phyloP scores from a whole-genome alignment of 1,284 basidiomycete species.

The Heterobasidion occidentale region DNA sequence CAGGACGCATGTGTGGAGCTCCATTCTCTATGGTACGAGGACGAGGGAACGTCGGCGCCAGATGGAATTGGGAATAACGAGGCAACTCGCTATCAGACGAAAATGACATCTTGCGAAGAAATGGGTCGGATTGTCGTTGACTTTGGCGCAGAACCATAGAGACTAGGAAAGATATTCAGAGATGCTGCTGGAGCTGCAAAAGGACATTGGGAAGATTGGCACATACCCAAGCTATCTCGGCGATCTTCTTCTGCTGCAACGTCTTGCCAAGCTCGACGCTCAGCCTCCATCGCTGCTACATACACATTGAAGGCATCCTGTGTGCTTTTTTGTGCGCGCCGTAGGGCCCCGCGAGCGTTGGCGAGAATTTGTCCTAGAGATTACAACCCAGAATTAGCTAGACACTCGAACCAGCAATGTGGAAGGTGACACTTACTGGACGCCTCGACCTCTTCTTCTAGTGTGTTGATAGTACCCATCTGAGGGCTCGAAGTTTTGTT shows the following conservation, averaged over 20 bases:
- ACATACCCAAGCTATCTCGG: slow-evolving; percentile 60
- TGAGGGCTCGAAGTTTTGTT: slow-evolving; percentile 8
- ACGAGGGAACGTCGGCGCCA: slow-evolving; percentile 3
- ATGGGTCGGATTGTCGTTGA: not conserved
- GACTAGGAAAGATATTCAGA: not conserved
- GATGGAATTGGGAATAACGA: slow-evolving; percentile 5
- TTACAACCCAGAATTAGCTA: no score
- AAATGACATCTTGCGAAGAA: slow-evolving; percentile 2
- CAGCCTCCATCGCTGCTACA: slow-evolving; percentile 57
- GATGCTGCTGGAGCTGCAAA: not conserved
- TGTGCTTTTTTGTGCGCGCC: slow-evolving; percentile 58
- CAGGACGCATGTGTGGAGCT: slow-evolving; percentile 8
- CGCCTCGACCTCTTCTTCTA: slow-evolving; percentile 12
- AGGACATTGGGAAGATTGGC: not conserved
- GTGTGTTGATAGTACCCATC: slow-evolving; percentile 7
- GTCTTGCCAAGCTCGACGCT: slow-evolving; percentile 56
- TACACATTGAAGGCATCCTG: slow-evolving; percentile 67
- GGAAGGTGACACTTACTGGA: slow-evolving; percentile 5
- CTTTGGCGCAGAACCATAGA: slow-evolving; percentile 7
- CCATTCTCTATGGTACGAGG: slow-evolving; percentile 2
- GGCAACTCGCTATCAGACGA: slow-evolving; percentile 2
- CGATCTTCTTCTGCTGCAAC: slow-evolving; percentile 58
- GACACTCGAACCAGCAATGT: not conserved
- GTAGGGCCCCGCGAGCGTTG: slow-evolving; percentile 29
- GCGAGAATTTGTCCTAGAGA: slow-evolving; percentile 29